These are phyloP conservation scores for Gaultheria prostrata DNA, from an alignment of 148 eudicot species.

Conservation along the genomic window DNA sequence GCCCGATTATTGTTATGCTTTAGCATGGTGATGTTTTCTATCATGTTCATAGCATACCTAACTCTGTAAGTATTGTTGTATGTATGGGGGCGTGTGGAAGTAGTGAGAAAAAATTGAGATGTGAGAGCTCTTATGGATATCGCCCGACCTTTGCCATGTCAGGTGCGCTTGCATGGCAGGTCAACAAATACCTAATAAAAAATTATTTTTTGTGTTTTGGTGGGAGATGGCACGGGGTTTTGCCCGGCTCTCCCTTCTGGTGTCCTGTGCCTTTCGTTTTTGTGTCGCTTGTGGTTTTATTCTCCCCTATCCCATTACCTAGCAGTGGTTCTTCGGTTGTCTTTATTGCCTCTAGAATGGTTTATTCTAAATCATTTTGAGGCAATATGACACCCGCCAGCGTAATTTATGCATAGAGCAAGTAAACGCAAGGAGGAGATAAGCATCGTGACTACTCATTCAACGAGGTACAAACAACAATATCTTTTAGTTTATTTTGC, in stretches of 20 bases:
- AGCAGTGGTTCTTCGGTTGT: neutral
- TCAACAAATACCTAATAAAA: conserved; percentile 27
- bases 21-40: neutral
- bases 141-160: conserved; percentile 34
- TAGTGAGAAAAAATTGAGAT: neutral
- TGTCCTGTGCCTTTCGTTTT: neutral
- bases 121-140: neutral
- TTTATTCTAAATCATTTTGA: neutral
- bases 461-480: conserved; percentile 2
- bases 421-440: neutral
- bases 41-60: neutral
- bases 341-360: neutral
- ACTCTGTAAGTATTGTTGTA: neutral
- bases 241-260: conserved; percentile 55
- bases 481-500: no score
- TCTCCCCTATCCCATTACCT: no score
- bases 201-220: conserved; percentile 17
- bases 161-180: conserved; percentile 77
- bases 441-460: neutral
- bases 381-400: neutral
- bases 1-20: neutral
- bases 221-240: conserved; percentile 67
- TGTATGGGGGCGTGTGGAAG: neutral
- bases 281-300: neutral
- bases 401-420: neutral